These are phyloP conservation scores for Penicillium sp. DNA, from an alignment of 2,329 filamentous ascomycete genomes.

Conservation along the genomic window DNA sequence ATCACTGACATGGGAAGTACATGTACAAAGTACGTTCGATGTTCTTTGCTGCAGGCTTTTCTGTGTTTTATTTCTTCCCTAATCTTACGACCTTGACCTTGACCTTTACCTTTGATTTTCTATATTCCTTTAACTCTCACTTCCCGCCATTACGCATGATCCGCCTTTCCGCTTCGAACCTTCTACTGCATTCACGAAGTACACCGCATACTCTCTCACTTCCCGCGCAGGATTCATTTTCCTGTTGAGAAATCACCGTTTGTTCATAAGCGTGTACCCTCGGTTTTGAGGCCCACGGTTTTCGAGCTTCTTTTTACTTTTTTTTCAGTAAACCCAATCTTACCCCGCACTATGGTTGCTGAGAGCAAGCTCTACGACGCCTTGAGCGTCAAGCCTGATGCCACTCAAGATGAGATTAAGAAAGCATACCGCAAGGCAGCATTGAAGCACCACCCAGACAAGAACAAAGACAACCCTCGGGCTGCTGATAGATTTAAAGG, in stretches of 20 bases:
- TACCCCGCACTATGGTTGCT: conserved; percentile 66
- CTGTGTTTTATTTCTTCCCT: conserved; percentile 1
- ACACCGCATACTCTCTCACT: conserved; percentile 5
- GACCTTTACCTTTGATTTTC: neutral
- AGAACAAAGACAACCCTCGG: conserved; percentile 87
- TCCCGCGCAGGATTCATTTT: conserved; percentile 4
- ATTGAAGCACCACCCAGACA: conserved; percentile 92
- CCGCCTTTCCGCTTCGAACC: conserved; percentile 21
- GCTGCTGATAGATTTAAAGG: conserved; percentile 92
- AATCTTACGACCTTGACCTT: neutral
- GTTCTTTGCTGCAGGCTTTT: neutral
- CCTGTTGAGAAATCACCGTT: conserved; percentile 1
- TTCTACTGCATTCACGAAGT: conserved; percentile 38
- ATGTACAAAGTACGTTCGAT: neutral
- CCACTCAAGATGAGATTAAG: conserved; percentile 91
- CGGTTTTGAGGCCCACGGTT: neutral
- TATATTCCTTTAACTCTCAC: neutral
- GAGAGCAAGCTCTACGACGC: conserved; percentile 95
- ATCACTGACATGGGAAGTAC: conserved; percentile 12
- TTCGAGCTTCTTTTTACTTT: neutral
- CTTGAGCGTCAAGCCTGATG: conserved; percentile 73
- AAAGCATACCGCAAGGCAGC: conserved; percentile 83
- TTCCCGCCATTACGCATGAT: neutral
- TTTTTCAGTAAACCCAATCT: conserved; percentile 9
- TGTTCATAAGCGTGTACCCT: conserved; percentile 7